Evolutionary conservation across 306 rosid species (phyloP), one percentile per base, ranked within the genome.

Genomic region (Rubus idaeus): DNA sequence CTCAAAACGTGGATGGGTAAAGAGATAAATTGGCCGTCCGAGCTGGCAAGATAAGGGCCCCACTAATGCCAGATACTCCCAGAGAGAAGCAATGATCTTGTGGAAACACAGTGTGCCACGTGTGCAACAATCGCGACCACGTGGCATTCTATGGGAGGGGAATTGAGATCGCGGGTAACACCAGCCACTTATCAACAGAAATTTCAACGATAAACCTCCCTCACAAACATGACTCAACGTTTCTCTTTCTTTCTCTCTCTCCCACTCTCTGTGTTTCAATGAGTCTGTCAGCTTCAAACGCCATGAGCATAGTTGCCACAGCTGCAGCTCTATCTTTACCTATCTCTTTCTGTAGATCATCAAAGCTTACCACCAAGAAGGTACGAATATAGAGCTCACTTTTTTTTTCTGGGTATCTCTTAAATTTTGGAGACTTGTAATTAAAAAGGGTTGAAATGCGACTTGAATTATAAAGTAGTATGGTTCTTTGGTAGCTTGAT

Each of bases 281-380:
- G 77, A 20, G 23, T 10, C 83, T 50, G 61, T 80, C 86, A 49
- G 73, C 72, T 82, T 77, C 83, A 70, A 79, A 78, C 83, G 83
- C 96, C 81, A 91, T 91, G 97, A 83, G 84, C 81, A 89, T 92
- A 77, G 85, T 90, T 50, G 90, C 96, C 18, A 87, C 97, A 63
- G 97, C 96, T 76, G 85, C 98, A 39, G 88, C 93, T 85, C 89
- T 89, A 47, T 79, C 94, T 49, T 73, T 90, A 53, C 98, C 98
- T 0, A 68, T 87, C 46, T 86, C 88, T 42, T 74, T 74, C 12
- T 65, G 73, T 63, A 84, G 86, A 84, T 78, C 96, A 4, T 76
- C 94, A 16, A 90, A 84, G 83, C 81, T 91, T 57, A 87, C 84
- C 76, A 44, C 83, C 76, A 94, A 45, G 76, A 91, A 78, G 96